Conservation (phyloP, 2,329 filamentous ascomycete species). For the Knoxdaviesia capensis region DNA sequence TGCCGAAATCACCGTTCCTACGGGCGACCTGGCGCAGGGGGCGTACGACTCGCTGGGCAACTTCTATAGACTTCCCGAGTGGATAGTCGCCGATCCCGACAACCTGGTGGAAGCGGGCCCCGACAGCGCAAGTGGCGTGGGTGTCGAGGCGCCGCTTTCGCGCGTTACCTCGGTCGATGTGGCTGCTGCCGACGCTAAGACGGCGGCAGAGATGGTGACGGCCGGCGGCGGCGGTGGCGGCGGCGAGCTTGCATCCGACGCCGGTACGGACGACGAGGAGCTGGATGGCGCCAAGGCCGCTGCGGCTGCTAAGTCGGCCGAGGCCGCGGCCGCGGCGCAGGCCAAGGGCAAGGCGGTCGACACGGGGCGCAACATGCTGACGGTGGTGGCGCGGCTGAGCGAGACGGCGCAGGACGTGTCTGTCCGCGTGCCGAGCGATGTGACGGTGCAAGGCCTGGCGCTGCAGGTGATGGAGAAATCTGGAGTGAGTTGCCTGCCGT, state of each 20-base stretch:
- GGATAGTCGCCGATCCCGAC: constrained; percentile 46
- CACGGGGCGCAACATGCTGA: constrained; percentile 31
- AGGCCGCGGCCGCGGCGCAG: constrained; percentile 19
- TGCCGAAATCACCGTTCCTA: constrained; percentile 54
- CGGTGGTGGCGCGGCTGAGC: constrained; percentile 42
- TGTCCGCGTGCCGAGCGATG: too few species aligned
- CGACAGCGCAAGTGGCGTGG: too few species aligned
- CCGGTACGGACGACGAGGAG: constrained; percentile 7
- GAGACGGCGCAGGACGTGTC: constrained; percentile 42
- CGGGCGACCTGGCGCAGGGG: constrained; percentile 50
- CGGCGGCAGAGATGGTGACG: constrained; percentile 20
- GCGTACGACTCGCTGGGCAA: constrained; percentile 53
- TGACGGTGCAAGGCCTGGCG: too few species aligned
- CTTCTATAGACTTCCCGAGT: constrained; percentile 48
- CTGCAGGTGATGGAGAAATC: too few species aligned
- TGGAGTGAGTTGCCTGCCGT: too few species aligned
- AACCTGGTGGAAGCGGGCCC: constrained; percentile 14
- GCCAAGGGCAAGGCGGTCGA: constrained; percentile 39
- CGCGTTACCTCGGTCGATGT: too few species aligned
- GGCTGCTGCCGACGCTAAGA: too few species aligned
- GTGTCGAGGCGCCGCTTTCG: too few species aligned
- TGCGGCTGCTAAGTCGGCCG: constrained; percentile 10
- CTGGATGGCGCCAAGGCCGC: constrained; percentile 20
- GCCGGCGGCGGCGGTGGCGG: constrained; percentile 13
- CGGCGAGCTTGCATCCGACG: constrained; percentile 19